Percentiles rank a stretch among this genome's conserved stretches.
Conservation (phyloP, 345 rosid species). For the Bruguiera gymnorhiza region DNA sequence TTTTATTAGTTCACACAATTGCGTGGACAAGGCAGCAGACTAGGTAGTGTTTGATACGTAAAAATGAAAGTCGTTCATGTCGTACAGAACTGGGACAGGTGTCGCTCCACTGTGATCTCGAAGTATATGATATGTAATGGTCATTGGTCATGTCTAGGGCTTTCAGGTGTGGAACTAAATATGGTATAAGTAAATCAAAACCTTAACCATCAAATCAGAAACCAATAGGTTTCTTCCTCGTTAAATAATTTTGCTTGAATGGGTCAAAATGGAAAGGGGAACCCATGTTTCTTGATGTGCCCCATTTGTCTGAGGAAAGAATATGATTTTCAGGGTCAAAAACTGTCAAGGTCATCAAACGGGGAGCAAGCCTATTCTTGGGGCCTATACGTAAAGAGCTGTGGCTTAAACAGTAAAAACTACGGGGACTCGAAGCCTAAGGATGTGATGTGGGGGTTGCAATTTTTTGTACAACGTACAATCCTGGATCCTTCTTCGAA, state of each 20-base stretch:
- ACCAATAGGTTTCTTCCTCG: background rate
- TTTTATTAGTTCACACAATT: background rate
- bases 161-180: background rate
- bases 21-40: background rate
- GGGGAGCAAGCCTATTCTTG: too few species aligned
- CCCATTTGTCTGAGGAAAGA: background rate
- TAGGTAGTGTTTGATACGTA: constrained; percentile 9
- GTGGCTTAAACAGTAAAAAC: constrained; percentile 1
- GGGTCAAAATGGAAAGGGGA: background rate
- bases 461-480: too few species aligned
- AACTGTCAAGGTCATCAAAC: constrained; percentile 6
- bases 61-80: background rate
- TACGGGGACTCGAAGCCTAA: background rate
- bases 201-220: constrained; percentile 19
- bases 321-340: background rate
- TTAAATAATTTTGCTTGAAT: background rate
- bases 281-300: background rate
- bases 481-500: too few species aligned
- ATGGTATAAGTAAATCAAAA: background rate
- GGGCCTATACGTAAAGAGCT: too few species aligned
- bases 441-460: too few species aligned
- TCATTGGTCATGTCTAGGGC: constrained; percentile 12
- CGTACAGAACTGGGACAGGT: background rate
- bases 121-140: background rate
- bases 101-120: background rate